Evolutionary conservation across 1,284 basidiomycete genomes (phyloP).

Genomic region (Sphagnurus paluster): DNA sequence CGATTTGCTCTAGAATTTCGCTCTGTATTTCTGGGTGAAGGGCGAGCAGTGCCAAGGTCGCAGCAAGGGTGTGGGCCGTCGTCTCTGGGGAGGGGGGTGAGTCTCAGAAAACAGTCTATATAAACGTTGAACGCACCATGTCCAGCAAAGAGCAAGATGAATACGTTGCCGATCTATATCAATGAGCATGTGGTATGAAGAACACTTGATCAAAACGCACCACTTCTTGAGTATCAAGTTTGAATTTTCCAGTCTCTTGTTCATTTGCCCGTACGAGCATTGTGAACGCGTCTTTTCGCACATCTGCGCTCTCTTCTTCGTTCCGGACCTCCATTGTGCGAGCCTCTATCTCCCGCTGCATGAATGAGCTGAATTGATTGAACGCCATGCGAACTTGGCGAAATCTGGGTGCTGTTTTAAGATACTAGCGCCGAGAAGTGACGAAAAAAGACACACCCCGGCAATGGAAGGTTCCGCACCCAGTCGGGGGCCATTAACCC

Average conservation of each 20-base stretch:
- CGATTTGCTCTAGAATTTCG: slow-evolving; percentile 44
- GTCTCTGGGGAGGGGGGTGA: slow-evolving; percentile 39
- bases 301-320: slow-evolving; percentile 13
- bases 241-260: slow-evolving; percentile 41
- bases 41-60: slow-evolving; percentile 45
- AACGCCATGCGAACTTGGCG: slow-evolving; percentile 25
- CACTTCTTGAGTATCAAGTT: slow-evolving; percentile 47
- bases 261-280: slow-evolving; percentile 52
- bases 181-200: background rate
- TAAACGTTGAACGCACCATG: slow-evolving; percentile 37
- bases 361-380: slow-evolving; percentile 35
- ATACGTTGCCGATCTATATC: slow-evolving; percentile 53
- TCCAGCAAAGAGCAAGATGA: slow-evolving; percentile 52
- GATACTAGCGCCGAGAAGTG: background rate
- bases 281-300: slow-evolving; percentile 43
- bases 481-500: slow-evolving; percentile 37
- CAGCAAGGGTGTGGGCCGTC: slow-evolving; percentile 46
- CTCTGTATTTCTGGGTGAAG: slow-evolving; percentile 45
- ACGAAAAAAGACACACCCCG: slow-evolving; percentile 30
- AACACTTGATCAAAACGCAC: slow-evolving; percentile 27
- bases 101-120: background rate
- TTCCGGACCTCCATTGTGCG: slow-evolving; percentile 33
- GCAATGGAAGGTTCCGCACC: slow-evolving; percentile 42
- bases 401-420: slow-evolving; percentile 22
- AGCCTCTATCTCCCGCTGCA: slow-evolving; percentile 38